Conservation (phyloP, 495 filamentous ascomycete genomes). For the Lasiosphaeria ovina region DNA sequence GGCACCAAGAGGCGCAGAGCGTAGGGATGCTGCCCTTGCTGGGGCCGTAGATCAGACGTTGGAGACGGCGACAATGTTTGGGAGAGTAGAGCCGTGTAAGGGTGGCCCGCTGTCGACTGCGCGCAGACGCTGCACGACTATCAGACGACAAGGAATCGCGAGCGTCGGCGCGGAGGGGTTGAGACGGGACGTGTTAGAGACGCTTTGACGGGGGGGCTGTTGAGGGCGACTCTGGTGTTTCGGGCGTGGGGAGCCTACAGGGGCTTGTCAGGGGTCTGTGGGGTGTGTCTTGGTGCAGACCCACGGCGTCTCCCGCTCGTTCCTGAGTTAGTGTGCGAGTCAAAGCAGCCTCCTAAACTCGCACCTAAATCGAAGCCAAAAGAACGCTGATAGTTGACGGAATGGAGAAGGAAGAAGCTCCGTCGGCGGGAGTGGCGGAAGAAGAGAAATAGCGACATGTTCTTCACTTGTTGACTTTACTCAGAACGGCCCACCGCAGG, state of each 20-base stretch:
- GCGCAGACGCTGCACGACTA: conserved; percentile 26
- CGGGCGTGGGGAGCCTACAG: conserved; percentile 30
- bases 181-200: conserved; percentile 47
- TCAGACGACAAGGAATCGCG: conserved; percentile 30
- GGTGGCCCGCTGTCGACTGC: conserved; percentile 19
- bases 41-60: conserved; percentile 33
- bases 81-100: conserved; percentile 40
- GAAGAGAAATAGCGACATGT: too few species aligned
- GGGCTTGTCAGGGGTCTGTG: conserved; percentile 17
- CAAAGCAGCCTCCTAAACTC: too few species aligned
- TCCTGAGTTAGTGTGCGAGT: too few species aligned
- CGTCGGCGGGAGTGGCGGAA: too few species aligned
- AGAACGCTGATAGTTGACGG: too few species aligned
- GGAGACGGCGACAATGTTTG: conserved; percentile 39
- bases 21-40: not conserved
- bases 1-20: conserved; percentile 6
- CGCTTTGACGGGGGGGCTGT: conserved; percentile 33
- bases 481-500: not conserved
- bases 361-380: too few species aligned
- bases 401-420: too few species aligned
- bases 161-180: conserved; percentile 31
- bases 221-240: conserved; percentile 38
- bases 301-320: too few species aligned
- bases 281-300: not conserved
- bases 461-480: too few species aligned